Evolutionary conservation across 2,329 filamentous ascomycete species (phyloP), one percentile per base, ranked within the genome.

Genomic region (Tympanopsis confertula): DNA sequence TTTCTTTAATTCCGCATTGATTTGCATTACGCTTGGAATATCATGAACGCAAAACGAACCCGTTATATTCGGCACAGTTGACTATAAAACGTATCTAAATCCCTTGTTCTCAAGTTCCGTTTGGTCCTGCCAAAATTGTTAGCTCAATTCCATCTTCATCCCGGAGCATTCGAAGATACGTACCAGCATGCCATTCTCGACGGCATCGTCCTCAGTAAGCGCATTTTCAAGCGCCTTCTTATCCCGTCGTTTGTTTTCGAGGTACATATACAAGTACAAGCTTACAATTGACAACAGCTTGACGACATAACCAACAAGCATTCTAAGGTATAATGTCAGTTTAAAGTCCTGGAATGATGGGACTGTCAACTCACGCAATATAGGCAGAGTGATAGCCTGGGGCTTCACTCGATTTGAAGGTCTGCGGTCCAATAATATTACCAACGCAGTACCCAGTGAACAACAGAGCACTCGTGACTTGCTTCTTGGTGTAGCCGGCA

Each of bases 31-130:
- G n/a, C n/a, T n/a, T n/a, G n/a, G n/a, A n/a, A n/a, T n/a, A n/a
- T n/a, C n/a, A n/a, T n/a, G n/a, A n/a, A n/a, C n/a, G n/a, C n/a
- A n/a, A n/a, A n/a, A n/a, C n/a, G n/a, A n/a, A n/a, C n/a, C n/a
- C n/a, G n/a, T n/a, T n/a, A n/a, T n/a, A n/a, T n/a, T n/a, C n/a
- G n/a, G n/a, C n/a, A n/a, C n/a, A n/a, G n/a, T n/a, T n/a, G n/a
- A n/a, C 38, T 46, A 68, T 14, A 73, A 46, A 7, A 64, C 64
- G 46, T 72, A 73, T 47, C 69, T 57, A 44, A 74, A 73, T 0
- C 61, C 66, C 45, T 61, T 66, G 40, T 74, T 74, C 35, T 74
- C 68, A 17, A 74, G 49, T 50, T 74, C 69, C 1, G 70, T 74
- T 52, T 64, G 55, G 49, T 74, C 70, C 42, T 63, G 56, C 15